Evolutionary conservation across 176 grass and related monocot genomes (phyloP).

Genomic region (Juncus effusus): DNA sequence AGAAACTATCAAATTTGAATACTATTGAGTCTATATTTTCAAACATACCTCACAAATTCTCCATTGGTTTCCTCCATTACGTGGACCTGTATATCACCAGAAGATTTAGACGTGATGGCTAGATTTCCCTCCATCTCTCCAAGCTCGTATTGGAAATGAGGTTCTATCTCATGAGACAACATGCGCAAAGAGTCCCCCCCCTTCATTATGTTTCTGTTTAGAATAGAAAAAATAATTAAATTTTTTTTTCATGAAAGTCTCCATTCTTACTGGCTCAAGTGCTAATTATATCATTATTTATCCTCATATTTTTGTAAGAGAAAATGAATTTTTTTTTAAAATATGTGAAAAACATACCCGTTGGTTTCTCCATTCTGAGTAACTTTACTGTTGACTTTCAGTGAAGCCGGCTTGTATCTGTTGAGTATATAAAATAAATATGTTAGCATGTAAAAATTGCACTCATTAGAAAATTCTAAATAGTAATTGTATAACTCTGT

Average conservation of each 20-base stretch:
- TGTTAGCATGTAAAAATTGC: not conserved
- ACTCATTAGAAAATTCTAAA: not conserved
- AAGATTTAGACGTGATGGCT: slow-evolving; percentile 20
- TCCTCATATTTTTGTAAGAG: not conserved
- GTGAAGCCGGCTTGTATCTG: not conserved
- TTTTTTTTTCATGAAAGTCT: slow-evolving; percentile 6
- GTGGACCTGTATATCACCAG: not conserved
- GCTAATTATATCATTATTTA: not conserved
- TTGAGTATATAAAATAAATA: not conserved
- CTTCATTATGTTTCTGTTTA: slow-evolving; percentile 33
- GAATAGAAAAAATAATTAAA: not conserved
- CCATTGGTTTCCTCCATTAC: slow-evolving; percentile 10
- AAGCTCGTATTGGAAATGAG: slow-evolving; percentile 45
- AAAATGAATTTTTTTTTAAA: not conserved
- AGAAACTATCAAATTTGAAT: too few relatives aligned
- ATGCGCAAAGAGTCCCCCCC: not conserved
- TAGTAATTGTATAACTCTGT: not conserved
- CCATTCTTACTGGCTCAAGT: not conserved
- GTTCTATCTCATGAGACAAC: not conserved
- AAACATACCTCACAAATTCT: not conserved
- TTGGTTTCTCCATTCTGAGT: not conserved
- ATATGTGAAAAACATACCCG: not conserved
- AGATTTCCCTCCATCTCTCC: slow-evolving; percentile 49
- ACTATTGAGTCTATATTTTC: too few relatives aligned
- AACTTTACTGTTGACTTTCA: not conserved